These are phyloP conservation scores for Backusella macrospora DNA, from an alignment of 192 early-diverging fungal species.

Conservation along the genomic window DNA sequence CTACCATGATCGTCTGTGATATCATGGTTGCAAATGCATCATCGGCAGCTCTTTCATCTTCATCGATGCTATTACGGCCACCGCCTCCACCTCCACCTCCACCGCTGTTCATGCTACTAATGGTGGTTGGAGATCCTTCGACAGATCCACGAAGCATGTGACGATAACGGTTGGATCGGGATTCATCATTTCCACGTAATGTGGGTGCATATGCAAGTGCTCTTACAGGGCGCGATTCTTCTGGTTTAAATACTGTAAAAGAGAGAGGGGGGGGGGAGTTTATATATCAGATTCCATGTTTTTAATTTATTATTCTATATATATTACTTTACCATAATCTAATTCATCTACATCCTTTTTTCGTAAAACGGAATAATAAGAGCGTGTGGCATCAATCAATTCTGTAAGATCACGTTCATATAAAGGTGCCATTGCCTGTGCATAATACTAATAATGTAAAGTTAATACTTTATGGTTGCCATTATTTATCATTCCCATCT, in stretches of 20 bases:
- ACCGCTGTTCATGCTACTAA: background rate
- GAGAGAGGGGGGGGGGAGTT: background rate
- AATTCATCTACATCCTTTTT: slow-evolving; percentile 34
- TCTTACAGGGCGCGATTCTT: slow-evolving; percentile 33
- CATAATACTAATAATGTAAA: slow-evolving; percentile 39
- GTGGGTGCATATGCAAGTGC: slow-evolving; percentile 34
- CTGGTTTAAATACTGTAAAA: slow-evolving; percentile 34
- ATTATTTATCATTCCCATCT: too few relatives aligned
- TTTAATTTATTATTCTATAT: background rate
- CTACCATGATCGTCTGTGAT: slow-evolving; percentile 59
- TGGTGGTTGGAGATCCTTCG: slow-evolving; percentile 25
- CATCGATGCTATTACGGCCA: slow-evolving; percentile 40
- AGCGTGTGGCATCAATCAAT: slow-evolving; percentile 54
- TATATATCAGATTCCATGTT: background rate
- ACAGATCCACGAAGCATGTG: slow-evolving; percentile 36
- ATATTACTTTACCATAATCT: slow-evolving; percentile 35
- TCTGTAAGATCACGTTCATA: slow-evolving; percentile 57
- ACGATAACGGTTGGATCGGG: slow-evolving; percentile 27
- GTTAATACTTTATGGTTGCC: background rate
- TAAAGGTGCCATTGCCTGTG: slow-evolving; percentile 54
- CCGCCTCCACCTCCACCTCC: slow-evolving; percentile 34
- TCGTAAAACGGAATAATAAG: slow-evolving; percentile 29
- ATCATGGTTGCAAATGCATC: slow-evolving; percentile 63
- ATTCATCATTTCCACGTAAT: slow-evolving; percentile 27
- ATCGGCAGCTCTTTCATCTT: slow-evolving; percentile 48